Conservation (phyloP, 1,284 basidiomycete genomes). For the Trametes hirsuta region DNA sequence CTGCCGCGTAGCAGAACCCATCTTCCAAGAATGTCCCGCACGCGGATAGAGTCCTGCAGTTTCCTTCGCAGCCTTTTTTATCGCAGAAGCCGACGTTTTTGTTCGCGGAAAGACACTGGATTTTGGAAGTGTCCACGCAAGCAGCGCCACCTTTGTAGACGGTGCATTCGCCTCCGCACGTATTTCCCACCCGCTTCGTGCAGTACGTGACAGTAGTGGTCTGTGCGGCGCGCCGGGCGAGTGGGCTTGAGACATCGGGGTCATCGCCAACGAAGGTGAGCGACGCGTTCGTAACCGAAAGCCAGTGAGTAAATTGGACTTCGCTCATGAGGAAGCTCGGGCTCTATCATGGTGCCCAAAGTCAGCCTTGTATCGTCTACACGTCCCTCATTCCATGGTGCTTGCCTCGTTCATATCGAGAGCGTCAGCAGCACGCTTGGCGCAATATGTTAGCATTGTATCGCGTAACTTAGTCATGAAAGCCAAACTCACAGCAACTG, state of each 20-base stretch:
- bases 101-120: not conserved
- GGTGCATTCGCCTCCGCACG: not conserved
- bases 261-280: not conserved
- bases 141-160: slow-evolving; percentile 1
- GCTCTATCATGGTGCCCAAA: not conserved
- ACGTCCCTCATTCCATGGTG: not conserved
- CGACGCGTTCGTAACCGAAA: not conserved
- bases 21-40: not conserved
- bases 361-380: not conserved
- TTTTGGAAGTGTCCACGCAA: not conserved
- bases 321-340: not conserved
- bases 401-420: not conserved
- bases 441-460: too few species aligned
- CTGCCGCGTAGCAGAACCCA: not conserved
- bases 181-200: not conserved
- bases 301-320: not conserved
- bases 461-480: too few species aligned
- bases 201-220: not conserved
- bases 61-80: not conserved
- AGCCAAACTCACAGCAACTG: too few species aligned
- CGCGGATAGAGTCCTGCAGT: not conserved
- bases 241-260: not conserved
- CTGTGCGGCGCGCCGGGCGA: not conserved
- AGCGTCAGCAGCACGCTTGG: too few species aligned
- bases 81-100: slow-evolving; percentile 3